These are phyloP conservation scores for Chondrus crispus DNA, from an alignment of 23 red algal species.

Conservation along the genomic window DNA sequence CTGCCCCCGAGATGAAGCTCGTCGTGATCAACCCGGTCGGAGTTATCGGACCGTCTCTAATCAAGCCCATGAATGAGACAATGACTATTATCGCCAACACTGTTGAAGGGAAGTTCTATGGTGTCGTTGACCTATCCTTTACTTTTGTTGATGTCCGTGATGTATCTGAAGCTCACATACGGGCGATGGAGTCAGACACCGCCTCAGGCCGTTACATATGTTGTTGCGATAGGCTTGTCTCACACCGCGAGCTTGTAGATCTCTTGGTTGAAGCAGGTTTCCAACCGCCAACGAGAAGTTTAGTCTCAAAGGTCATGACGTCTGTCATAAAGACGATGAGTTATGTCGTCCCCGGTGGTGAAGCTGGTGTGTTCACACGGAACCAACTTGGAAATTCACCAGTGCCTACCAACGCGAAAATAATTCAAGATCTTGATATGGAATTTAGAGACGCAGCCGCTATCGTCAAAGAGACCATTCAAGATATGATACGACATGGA, in stretches of 20 bases:
- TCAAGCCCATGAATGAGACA: conserved; percentile 14
- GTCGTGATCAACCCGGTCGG: conserved; percentile 60
- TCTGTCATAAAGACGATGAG: conserved; percentile 5
- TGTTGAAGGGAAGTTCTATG: background rate
- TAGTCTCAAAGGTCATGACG: background rate
- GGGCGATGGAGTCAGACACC: conserved; percentile 30
- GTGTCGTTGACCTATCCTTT: conserved; percentile 17
- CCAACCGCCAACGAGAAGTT: background rate
- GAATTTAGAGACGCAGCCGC: conserved; percentile 23
- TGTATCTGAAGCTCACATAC: conserved; percentile 70
- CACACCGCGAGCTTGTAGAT: background rate
- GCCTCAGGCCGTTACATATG: conserved; percentile 58
- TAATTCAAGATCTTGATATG: conserved; percentile 36
- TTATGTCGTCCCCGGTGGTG: background rate
- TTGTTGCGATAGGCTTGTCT: background rate
- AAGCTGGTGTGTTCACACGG: background rate
- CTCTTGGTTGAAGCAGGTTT: background rate
- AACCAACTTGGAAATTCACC: conserved; percentile 28
- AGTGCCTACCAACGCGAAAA: conserved; percentile 22
- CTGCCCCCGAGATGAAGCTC: background rate
- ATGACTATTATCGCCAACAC: conserved; percentile 31
- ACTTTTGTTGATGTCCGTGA: conserved; percentile 79
- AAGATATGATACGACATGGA: conserved; percentile 57
- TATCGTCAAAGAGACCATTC: conserved; percentile 20
- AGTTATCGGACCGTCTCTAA: conserved; percentile 66